Base-by-base conservation (phyloP, 2,329 filamentous ascomycete species). In the Sporothrix inflata region DNA sequence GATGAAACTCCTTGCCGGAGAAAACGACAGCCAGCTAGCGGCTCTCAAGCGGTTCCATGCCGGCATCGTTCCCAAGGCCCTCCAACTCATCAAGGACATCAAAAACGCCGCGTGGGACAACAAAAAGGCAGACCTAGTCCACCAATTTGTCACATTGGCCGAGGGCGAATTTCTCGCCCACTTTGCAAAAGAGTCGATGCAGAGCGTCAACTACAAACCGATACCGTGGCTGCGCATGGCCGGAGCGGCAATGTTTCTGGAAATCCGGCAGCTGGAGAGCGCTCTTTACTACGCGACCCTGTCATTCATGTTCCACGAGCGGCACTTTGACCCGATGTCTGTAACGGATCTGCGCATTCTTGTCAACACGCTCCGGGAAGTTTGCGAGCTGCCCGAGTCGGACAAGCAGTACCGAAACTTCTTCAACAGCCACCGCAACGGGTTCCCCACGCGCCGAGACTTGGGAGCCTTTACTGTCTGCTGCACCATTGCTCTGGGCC, bases 181-280 rank as follows among this genome's bases (percentile, higher is more conserved):
- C 4, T 51, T 69, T 12, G 30, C 51, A 6, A 51, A 51, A 27
- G 65, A 53, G 9, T 21, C 40, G 5, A 60, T 53, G 55, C 5
- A 42, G 11, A 27, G 6, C 1, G 19, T 27, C 27, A 55, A 69
- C 45, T 69, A 70, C 71, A 70, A 66, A 49, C 71, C 71, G 1
- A 45, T 65, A 11, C 66, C 66, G 19, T 72, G 71, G 71, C 34
- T 72, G 55, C 66, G 57, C 45, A 72, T 72, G 71, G 57, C 71
- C 7, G 66, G 45, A 3, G 71, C 71, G 4, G 60, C 71, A 0
- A 53, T 72, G 71, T 72, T 63, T 11, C 34, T 72, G 14, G 71
- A 55, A 6, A 55, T 49, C 11, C 27, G 30, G 9, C 55, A 72
- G 45, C 55, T 69, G 6, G 66, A 69, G 24, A 72, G 60, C 19